Base-by-base conservation (phyloP, 1,284 basidiomycete species). In the Ganoderma lucidum region DNA sequence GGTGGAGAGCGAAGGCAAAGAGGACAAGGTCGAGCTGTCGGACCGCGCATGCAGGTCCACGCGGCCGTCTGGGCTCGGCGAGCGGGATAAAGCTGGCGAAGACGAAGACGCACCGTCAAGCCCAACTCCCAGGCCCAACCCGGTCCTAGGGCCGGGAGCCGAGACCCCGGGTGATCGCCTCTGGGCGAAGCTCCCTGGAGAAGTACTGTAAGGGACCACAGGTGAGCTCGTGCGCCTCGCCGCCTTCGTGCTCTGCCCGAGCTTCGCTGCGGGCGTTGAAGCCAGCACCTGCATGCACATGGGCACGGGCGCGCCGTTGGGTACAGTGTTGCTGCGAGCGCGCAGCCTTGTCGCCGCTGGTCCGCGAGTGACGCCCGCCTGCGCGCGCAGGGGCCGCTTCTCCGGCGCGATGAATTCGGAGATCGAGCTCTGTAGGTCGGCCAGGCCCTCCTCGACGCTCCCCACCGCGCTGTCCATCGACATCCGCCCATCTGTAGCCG, bases 401-500 rank as follows among this genome's bases (percentile, higher is more conserved):
- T 65, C 44, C 2, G 75, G 75, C 28, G 75, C 75, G 64, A 80
- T 78, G 59, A 80, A 69, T 60, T 79, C 76, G 42, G 77, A 74
- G 19, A 80, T 74, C 10, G 77, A 70, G 48, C 68, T 68, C 70
- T 79, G 78, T 65, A 78, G 63, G 72, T 80, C 78, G 48, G 74
- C 70, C 23, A 80, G 64, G n/a, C 77, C 78, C 66, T 80, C 78
- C 68, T 80, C 78, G 45, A 75, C 78, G 71, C 78, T 79, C 17
- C 75, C 74, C 41, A 66, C 63, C 10, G 75, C 35, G 74, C 30
- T 78, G 64, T 76, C 71, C 35, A 73, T 44, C 53, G 71, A 77
- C 55, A 60, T 51, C 60, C 60, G 59, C 19, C 67, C 69, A 6
- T 53, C 59, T 61, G 56, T 51, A 5, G 39, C 39, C 3, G 39